Percentiles rank a stretch among this genome's conserved stretches.
phyloP scores from a whole-genome alignment of 805 yeast genomes.

The Saccharomycopsis olivae region DNA sequence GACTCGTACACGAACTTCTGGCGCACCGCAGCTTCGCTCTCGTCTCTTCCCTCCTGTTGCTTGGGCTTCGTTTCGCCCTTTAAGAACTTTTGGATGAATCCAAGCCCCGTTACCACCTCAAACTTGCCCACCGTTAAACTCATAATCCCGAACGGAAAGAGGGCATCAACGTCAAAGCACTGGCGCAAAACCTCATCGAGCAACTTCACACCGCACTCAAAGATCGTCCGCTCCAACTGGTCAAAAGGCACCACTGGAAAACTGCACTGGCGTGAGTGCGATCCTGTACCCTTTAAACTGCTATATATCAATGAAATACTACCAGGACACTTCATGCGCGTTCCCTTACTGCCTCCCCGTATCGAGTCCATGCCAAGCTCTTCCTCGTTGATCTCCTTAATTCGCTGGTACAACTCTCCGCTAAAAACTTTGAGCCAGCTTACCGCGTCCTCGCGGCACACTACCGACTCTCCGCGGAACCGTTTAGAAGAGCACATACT shows the following conservation, averaged over 20 bases:
- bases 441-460: conserved; percentile 41
- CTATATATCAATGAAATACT: conserved; percentile 9
- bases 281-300: not conserved
- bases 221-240: conserved; percentile 22
- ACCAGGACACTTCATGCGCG: conserved; percentile 14
- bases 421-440: conserved; percentile 80
- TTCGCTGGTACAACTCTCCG: conserved; percentile 63
- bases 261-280: conserved; percentile 13
- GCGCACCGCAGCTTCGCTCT: too few relatives aligned
- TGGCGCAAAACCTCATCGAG: conserved; percentile 29
- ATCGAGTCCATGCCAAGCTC: too few relatives aligned
- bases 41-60: too few relatives aligned
- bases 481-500: conserved; percentile 88
- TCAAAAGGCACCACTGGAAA: conserved; percentile 8
- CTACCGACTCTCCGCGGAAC: conserved; percentile 48
- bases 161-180: conserved; percentile 20
- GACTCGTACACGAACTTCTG: too few relatives aligned
- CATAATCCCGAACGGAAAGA: conserved; percentile 40
- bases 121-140: conserved; percentile 46
- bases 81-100: conserved; percentile 15
- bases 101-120: conserved; percentile 29
- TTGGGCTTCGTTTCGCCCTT: too few relatives aligned
- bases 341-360: too few relatives aligned
- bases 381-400: conserved; percentile 70
- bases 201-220: conserved; percentile 28